These are phyloP conservation scores for Phragmites australis DNA, from an alignment of 176 grass and related monocot species.

Conservation along the genomic window DNA sequence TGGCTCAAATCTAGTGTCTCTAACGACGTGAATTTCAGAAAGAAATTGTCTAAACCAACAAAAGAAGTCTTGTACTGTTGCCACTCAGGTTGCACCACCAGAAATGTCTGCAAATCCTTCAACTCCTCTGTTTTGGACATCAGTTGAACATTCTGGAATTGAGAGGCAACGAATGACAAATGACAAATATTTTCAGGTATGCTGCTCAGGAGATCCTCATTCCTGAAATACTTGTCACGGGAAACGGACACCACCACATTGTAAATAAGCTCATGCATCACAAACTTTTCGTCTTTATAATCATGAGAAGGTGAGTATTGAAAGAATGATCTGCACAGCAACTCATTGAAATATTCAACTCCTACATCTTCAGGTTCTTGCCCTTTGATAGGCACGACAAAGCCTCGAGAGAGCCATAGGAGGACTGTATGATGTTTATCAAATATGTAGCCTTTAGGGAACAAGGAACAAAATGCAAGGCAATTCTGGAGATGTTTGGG, in stretches of 20 bases:
- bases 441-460: constrained; percentile 39
- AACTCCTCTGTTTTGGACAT: neutral
- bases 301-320: neutral
- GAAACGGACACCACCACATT: constrained; percentile 4
- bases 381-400: neutral
- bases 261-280: constrained; percentile 42
- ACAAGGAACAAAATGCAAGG: constrained; percentile 45
- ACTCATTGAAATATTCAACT: constrained; percentile 39
- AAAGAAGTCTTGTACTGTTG: neutral
- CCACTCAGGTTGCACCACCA: constrained; percentile 13
- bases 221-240: neutral
- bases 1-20: constrained; percentile 37
- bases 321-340: constrained; percentile 48
- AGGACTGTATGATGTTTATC: constrained; percentile 22
- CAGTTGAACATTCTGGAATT: constrained; percentile 16
- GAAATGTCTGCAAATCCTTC: constrained; percentile 7
- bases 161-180: constrained; percentile 20
- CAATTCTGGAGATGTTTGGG: constrained; percentile 37
- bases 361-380: constrained; percentile 24
- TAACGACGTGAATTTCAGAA: constrained; percentile 35
- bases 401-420: constrained; percentile 44
- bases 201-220: neutral
- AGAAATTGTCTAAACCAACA: constrained; percentile 29
- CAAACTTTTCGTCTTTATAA: constrained; percentile 35
- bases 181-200: constrained; percentile 28